phyloP scores from a whole-genome alignment of 1,284 basidiomycete species.

The Microbotryomycetes sp. region DNA sequence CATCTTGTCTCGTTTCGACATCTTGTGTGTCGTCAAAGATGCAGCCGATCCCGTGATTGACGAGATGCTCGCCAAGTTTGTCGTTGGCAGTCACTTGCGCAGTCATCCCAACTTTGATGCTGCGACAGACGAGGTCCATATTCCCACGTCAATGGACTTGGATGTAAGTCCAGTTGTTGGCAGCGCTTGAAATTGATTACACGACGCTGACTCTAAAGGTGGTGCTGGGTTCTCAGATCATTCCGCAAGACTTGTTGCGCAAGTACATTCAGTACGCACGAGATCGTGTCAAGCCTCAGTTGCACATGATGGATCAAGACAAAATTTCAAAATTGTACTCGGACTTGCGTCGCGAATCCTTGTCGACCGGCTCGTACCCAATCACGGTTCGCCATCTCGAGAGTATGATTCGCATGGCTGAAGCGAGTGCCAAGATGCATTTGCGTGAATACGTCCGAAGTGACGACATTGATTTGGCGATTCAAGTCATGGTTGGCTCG shows the following conservation, averaged over 20 bases:
- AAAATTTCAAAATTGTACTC: constrained; percentile 90
- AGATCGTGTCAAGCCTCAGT: constrained; percentile 83
- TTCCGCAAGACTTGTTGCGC: constrained; percentile 91
- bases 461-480: constrained; percentile 96
- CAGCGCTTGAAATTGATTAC: neutral
- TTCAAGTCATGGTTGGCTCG: constrained; percentile 87
- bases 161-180: constrained; percentile 58
- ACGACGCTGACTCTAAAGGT: neutral
- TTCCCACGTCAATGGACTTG: constrained; percentile 79
- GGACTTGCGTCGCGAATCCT: constrained; percentile 91
- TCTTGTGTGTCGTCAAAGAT: constrained; percentile 97
- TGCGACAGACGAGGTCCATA: constrained; percentile 75
- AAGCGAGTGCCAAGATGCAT: constrained; percentile 98
- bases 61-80: constrained; percentile 92
- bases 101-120: constrained; percentile 89
- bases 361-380: constrained; percentile 94
- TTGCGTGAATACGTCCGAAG: constrained; percentile 89
- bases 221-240: constrained; percentile 55
- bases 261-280: constrained; percentile 99
- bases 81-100: constrained; percentile 89
- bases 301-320: constrained; percentile 92
- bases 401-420: constrained; percentile 98
- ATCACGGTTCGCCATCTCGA: constrained; percentile 97
- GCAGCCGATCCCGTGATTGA: constrained; percentile 94
- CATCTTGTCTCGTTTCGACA: constrained; percentile 97